Conservation (phyloP, 768 basidiomycete species). For the Leccinum variicolor region DNA sequence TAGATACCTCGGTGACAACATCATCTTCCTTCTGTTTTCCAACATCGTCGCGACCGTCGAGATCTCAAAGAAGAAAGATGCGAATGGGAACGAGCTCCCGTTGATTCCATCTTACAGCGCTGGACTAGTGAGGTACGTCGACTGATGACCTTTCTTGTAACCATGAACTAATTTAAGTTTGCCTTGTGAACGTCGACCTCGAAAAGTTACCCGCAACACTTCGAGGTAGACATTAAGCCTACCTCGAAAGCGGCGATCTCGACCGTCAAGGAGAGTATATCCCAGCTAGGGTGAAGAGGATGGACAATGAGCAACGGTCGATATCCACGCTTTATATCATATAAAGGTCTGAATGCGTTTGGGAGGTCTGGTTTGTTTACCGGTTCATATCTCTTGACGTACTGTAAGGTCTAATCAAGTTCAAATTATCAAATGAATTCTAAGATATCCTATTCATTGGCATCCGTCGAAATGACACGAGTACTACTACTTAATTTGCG, state of each 20-base stretch:
- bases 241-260: slow-evolving; percentile 7
- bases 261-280: slow-evolving; percentile 4
- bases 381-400: not conserved
- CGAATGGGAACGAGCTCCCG: slow-evolving; percentile 7
- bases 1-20: slow-evolving; percentile 8
- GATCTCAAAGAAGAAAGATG: slow-evolving; percentile 7
- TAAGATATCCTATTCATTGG: not conserved
- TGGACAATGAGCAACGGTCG: not conserved
- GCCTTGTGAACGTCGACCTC: not conserved
- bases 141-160: not conserved
- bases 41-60: slow-evolving; percentile 5
- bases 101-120: not conserved
- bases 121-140: slow-evolving; percentile 10
- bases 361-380: not conserved
- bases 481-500: too few species aligned
- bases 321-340: not conserved
- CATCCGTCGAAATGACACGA: not conserved
- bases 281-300: not conserved
- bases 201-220: slow-evolving; percentile 9
- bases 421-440: too few species aligned
- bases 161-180: not conserved
- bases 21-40: slow-evolving; percentile 9
- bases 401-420: too few species aligned
- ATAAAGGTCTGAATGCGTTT: rapidly evolving
- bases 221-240: slow-evolving; percentile 11